These are phyloP conservation scores for Abelmoschus esculentus DNA, from an alignment of 345 rosid genomes.

Conservation along the genomic window DNA sequence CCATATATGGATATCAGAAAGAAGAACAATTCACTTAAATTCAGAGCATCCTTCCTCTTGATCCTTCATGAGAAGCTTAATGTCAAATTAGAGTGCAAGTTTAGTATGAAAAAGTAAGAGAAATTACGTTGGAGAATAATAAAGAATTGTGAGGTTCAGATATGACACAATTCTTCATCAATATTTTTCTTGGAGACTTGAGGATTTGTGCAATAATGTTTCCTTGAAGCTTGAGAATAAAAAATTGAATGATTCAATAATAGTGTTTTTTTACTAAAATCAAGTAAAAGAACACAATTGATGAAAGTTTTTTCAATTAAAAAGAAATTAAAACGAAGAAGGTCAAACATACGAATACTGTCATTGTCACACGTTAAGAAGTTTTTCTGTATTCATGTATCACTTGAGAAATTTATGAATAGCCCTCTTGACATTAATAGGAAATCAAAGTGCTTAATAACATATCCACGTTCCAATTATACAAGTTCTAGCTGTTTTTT, in stretches of 20 bases:
- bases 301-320: not conserved
- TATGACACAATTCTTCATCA: constrained; percentile 80
- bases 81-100: constrained; percentile 30
- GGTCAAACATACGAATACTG: constrained; percentile 61
- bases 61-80: constrained; percentile 67
- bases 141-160: constrained; percentile 11
- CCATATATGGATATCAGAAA: not conserved
- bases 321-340: constrained; percentile 1
- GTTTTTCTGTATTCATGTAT: constrained; percentile 80
- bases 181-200: constrained; percentile 55
- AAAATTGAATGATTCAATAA: not conserved
- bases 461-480: constrained; percentile 12
- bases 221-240: constrained; percentile 67
- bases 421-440: constrained; percentile 60
- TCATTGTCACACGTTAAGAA: constrained; percentile 87
- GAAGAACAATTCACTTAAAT: constrained; percentile 58
- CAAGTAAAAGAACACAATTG: not conserved
- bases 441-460: constrained; percentile 3
- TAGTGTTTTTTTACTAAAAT: not conserved
- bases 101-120: constrained; percentile 16
- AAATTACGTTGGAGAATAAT: not conserved
- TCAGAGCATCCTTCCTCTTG: constrained; percentile 54
- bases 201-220: constrained; percentile 83
- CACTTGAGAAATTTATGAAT: constrained; percentile 88
- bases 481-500: not conserved